Conservation (phyloP, 148 eudicot species). For the Camellia sinensis region DNA sequence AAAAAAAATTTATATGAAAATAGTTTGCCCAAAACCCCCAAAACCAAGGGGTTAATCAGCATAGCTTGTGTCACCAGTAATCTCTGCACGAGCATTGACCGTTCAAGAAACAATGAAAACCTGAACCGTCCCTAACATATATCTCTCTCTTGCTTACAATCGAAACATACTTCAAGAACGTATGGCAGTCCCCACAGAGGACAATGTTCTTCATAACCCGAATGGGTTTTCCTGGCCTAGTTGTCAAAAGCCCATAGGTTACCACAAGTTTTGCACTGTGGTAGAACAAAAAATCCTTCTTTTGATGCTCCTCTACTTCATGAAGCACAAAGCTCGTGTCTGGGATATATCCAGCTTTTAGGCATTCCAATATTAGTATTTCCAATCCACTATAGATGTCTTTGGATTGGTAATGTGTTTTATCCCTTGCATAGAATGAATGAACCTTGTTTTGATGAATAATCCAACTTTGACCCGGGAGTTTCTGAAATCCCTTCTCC, state of each 20-base stretch:
- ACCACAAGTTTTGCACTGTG: constrained; percentile 89
- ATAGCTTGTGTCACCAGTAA: constrained; percentile 37
- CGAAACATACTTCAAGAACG: constrained; percentile 73
- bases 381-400: constrained; percentile 65
- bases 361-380: constrained; percentile 68
- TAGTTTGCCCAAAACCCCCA: not conserved
- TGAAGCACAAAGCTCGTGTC: constrained; percentile 96
- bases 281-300: constrained; percentile 70
- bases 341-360: constrained; percentile 76
- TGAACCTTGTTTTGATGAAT: constrained; percentile 54
- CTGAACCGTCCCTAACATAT: constrained; percentile 69
- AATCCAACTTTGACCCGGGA: constrained; percentile 77
- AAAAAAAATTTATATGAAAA: not conserved
- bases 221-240: constrained; percentile 47
- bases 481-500: constrained; percentile 56
- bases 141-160: constrained; percentile 69
- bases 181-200: constrained; percentile 92
- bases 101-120: constrained; percentile 68
- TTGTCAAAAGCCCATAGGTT: constrained; percentile 58
- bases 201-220: constrained; percentile 67
- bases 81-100: constrained; percentile 81
- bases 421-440: constrained; percentile 77
- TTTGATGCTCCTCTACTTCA: constrained; percentile 90
- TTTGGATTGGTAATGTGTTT: constrained; percentile 56
- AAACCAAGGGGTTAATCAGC: not conserved